phyloP scores from a whole-genome alignment of 345 rosid species.

The Hirschfeldia incana region DNA sequence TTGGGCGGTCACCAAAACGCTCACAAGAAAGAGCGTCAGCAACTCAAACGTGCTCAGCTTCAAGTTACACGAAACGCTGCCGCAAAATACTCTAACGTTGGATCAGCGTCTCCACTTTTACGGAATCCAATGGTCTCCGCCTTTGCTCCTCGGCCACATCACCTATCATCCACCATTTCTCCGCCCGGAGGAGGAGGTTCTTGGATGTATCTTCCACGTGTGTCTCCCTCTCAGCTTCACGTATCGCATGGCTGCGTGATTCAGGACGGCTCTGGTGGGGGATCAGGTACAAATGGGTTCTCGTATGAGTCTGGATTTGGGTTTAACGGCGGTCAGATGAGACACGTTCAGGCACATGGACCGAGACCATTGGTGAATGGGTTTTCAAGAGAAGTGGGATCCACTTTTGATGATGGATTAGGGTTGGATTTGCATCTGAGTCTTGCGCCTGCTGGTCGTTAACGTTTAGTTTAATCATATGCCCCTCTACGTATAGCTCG shows the following conservation, averaged over 20 bases:
- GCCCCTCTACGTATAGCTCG: constrained; percentile 6
- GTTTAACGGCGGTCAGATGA: constrained; percentile 34
- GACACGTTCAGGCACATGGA: constrained; percentile 41
- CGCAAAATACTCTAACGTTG: constrained; percentile 41
- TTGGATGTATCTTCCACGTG: constrained; percentile 88
- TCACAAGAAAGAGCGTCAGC: constrained; percentile 81
- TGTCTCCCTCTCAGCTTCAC: constrained; percentile 61
- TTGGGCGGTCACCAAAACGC: constrained; percentile 89
- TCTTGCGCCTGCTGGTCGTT: constrained; percentile 83
- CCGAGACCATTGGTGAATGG: constrained; percentile 61
- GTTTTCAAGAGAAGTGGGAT: constrained; percentile 68
- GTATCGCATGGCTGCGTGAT: constrained; percentile 80
- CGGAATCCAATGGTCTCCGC: constrained; percentile 90
- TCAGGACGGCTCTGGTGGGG: constrained; percentile 36
- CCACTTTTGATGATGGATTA: constrained; percentile 68
- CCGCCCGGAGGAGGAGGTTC: constrained; percentile 44
- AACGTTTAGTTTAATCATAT: constrained; percentile 27
- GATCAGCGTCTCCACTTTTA: constrained; percentile 46
- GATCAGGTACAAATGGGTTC: constrained; percentile 27
- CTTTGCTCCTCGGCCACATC: constrained; percentile 82
- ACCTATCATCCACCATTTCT: constrained; percentile 51
- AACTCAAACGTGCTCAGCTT: constrained; percentile 71
- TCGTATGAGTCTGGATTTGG: constrained; percentile 46
- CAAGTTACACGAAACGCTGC: constrained; percentile 66
- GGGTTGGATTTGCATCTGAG: constrained; percentile 93